Conservation (phyloP, 306 rosid species). For the Quercus cerris region DNA sequence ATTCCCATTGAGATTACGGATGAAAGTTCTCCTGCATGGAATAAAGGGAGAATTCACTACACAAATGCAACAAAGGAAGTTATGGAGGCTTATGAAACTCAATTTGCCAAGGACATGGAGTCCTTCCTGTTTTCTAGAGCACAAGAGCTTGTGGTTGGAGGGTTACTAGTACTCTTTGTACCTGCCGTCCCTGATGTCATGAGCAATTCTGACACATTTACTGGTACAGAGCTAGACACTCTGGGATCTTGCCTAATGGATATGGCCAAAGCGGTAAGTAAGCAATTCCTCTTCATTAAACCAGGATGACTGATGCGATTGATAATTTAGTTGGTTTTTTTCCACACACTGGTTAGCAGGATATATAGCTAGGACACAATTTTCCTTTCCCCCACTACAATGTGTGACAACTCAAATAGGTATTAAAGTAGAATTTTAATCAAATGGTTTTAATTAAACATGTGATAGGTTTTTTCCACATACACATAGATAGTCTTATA, state of each 20-base stretch:
- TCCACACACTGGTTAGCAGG: neutral
- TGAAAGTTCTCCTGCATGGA: slow-evolving; percentile 17
- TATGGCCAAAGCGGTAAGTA: no score
- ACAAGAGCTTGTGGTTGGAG: slow-evolving; percentile 25
- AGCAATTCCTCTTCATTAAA: slow-evolving; percentile 15
- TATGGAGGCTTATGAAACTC: slow-evolving; percentile 27
- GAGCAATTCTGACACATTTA: neutral
- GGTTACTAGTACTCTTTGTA: slow-evolving; percentile 24
- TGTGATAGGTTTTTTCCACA: no score
- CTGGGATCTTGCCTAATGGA: slow-evolving; percentile 6
- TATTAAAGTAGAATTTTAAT: no score
- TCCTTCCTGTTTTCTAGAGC: slow-evolving; percentile 23
- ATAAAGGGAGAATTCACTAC: slow-evolving; percentile 27
- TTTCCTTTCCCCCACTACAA: slow-evolving; percentile 14
- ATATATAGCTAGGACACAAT: no score
- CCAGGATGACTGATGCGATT: no score
- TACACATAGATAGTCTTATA: no score
- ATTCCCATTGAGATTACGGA: slow-evolving; percentile 25
- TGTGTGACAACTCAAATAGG: neutral
- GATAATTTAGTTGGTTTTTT: no score
- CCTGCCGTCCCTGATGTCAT: neutral
- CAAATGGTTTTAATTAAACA: no score
- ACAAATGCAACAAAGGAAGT: slow-evolving; percentile 23
- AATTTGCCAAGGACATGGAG: slow-evolving; percentile 20
- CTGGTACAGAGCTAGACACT: slow-evolving; percentile 17